phyloP scores from a whole-genome alignment of 2,329 filamentous ascomycete genomes.

The Bimuria novae-zelandiae region DNA sequence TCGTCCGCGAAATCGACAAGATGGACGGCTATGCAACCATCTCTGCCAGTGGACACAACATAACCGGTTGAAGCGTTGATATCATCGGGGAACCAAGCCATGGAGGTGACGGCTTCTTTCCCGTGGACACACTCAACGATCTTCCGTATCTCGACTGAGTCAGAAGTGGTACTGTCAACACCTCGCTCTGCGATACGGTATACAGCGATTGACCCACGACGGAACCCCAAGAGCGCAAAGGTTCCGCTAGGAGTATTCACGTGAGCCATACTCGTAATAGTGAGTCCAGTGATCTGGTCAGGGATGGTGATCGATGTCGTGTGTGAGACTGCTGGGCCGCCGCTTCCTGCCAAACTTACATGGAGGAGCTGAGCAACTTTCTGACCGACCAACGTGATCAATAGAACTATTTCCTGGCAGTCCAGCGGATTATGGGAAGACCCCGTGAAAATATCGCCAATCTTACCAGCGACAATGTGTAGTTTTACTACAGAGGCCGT shows the following conservation, averaged over 20 bases:
- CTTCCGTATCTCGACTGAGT: conserved; percentile 15
- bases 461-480: conserved; percentile 41
- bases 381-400: conserved; percentile 46
- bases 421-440: not conserved
- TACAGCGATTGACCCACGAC: conserved; percentile 58
- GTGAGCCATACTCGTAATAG: conserved; percentile 56
- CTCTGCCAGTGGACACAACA: conserved; percentile 74
- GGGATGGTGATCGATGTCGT: conserved; percentile 20
- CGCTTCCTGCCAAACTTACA: conserved; percentile 12
- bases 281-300: conserved; percentile 50
- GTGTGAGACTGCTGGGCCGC: conserved; percentile 4
- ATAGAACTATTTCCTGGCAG: conserved; percentile 32
- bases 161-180: not conserved
- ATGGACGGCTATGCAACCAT: conserved; percentile 75
- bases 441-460: conserved; percentile 46
- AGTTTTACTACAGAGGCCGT: conserved; percentile 28
- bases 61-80: conserved; percentile 49
- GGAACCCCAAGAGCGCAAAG: conserved; percentile 59
- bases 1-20: conserved; percentile 31
- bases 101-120: conserved; percentile 70
- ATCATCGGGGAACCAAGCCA: conserved; percentile 48
- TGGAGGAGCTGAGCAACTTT: conserved; percentile 39
- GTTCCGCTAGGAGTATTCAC: conserved; percentile 21
- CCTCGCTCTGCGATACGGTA: conserved; percentile 41
- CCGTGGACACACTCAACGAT: conserved; percentile 48